Evolutionary conservation across 1,284 basidiomycete genomes (phyloP).

Genomic region (Tilletia indica): DNA sequence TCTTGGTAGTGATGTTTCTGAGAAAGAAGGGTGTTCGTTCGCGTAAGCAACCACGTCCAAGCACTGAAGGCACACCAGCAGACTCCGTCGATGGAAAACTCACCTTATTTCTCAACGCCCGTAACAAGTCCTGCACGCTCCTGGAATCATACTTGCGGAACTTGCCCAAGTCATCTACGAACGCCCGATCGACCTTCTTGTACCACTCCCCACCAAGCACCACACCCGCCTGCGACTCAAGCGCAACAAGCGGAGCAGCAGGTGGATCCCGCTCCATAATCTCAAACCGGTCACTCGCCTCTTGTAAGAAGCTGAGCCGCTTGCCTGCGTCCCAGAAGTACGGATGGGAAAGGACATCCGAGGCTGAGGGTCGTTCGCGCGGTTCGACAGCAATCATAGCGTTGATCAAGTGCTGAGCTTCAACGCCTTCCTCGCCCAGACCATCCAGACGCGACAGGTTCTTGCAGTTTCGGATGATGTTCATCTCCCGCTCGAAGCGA

Average conservation of each 20-base stretch:
- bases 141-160: constrained; percentile 88
- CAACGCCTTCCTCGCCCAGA: constrained; percentile 48
- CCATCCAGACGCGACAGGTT: constrained; percentile 43
- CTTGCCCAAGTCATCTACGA: constrained; percentile 91
- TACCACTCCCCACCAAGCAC: constrained; percentile 73
- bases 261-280: constrained; percentile 91
- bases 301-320: constrained; percentile 87
- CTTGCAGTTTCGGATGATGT: constrained; percentile 43
- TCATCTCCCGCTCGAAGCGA: constrained; percentile 54
- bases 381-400: constrained; percentile 46
- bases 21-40: neutral
- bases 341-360: constrained; percentile 80
- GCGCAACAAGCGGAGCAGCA: constrained; percentile 70
- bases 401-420: constrained; percentile 50
- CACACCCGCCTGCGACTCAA: constrained; percentile 64
- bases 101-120: constrained; percentile 92
- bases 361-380: constrained; percentile 74
- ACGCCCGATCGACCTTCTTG: constrained; percentile 76
- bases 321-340: constrained; percentile 92
- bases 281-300: constrained; percentile 95
- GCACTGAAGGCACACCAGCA: too few relatives aligned
- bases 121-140: constrained; percentile 84
- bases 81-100: constrained; percentile 39
- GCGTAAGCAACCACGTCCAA: neutral
- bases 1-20: constrained; percentile 99